Conservation (phyloP, 2,329 filamentous ascomycete species). For the Fusarium sp. region DNA sequence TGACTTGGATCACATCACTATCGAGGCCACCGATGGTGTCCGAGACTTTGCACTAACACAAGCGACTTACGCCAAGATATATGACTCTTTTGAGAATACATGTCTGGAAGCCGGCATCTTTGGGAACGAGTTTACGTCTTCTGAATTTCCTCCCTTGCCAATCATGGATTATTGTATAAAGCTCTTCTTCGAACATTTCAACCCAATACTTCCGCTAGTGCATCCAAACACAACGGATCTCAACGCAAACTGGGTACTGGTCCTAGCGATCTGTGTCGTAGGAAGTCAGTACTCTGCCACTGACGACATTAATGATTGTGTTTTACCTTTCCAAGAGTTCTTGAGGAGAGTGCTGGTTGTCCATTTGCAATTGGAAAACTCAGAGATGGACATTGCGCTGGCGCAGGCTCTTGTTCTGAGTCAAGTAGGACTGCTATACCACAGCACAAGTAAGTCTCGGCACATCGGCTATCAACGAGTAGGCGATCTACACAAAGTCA, state of each 20-base stretch:
- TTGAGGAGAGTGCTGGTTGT: constrained; percentile 29
- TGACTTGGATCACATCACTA: background rate
- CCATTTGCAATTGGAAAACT: constrained; percentile 4
- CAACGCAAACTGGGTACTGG: constrained; percentile 38
- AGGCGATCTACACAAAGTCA: constrained; percentile 2
- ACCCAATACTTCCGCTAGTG: constrained; percentile 49
- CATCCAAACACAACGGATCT: constrained; percentile 29
- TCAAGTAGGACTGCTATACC: constrained; percentile 23
- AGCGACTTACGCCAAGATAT: constrained; percentile 19
- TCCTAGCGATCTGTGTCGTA: constrained; percentile 39
- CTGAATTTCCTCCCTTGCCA: constrained; percentile 43
- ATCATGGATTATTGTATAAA: constrained; percentile 49
- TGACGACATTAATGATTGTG: constrained; percentile 32
- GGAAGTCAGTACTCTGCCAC: constrained; percentile 45
- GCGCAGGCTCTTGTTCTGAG: constrained; percentile 31
- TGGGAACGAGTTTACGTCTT: background rate
- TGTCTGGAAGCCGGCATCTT: constrained; percentile 23
- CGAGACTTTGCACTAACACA: background rate
- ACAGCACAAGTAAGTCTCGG: background rate
- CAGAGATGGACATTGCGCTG: background rate
- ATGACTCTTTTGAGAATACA: background rate
- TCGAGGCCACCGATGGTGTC: background rate
- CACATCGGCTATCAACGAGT: background rate
- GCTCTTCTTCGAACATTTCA: constrained; percentile 51
- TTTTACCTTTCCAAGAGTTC: constrained; percentile 44